Evolutionary conservation across 164 flowering plant species (phyloP).

Genomic region (Aristolochia contorta): DNA sequence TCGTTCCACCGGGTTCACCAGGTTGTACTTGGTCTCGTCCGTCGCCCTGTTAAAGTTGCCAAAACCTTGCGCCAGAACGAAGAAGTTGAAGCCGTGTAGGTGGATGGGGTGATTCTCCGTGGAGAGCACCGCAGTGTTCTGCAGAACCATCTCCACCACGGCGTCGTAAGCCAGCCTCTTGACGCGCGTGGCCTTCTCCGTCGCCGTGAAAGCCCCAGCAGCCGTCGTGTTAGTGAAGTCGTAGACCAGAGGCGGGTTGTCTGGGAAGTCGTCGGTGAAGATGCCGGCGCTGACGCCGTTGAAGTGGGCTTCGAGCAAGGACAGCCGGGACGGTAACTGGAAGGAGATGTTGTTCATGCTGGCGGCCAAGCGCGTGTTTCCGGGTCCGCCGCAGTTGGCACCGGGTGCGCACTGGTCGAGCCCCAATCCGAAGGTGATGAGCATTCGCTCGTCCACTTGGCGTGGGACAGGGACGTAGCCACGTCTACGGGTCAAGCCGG

Average conservation of each 20-base stretch:
- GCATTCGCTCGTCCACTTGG: slow-evolving; percentile 46
- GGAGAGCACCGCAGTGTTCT: slow-evolving; percentile 47
- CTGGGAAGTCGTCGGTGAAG: slow-evolving; percentile 53
- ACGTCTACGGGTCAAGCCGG: slow-evolving; percentile 13
- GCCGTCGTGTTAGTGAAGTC: slow-evolving; percentile 38
- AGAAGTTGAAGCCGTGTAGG: slow-evolving; percentile 59
- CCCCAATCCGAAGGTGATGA: slow-evolving; percentile 46
- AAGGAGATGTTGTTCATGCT: slow-evolving; percentile 68
- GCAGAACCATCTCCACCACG: slow-evolving; percentile 57
- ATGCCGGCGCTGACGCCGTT: slow-evolving; percentile 22
- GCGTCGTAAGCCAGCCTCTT: slow-evolving; percentile 42
- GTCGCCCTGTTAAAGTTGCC: slow-evolving; percentile 39
- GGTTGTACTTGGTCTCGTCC: slow-evolving; percentile 35
- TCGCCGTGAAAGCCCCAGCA: slow-evolving; percentile 8
- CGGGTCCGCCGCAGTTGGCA: slow-evolving; percentile 18
- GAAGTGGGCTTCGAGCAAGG: slow-evolving; percentile 46
- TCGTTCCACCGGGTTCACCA: slow-evolving; percentile 47
- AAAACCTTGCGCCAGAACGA: slow-evolving; percentile 65
- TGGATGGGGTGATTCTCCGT: slow-evolving; percentile 65
- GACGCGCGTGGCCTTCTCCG: slow-evolving; percentile 30
- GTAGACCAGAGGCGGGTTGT: slow-evolving; percentile 34
- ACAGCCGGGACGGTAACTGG: slow-evolving; percentile 21
- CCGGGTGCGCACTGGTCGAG: slow-evolving; percentile 22
- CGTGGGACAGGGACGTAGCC: slow-evolving; percentile 27
- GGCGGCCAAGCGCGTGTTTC: slow-evolving; percentile 27